Percentiles rank a stretch among this genome's conserved stretches.
phyloP scores from a whole-genome alignment of 768 basidiomycete genomes.

The Auriscalpium vulgare region DNA sequence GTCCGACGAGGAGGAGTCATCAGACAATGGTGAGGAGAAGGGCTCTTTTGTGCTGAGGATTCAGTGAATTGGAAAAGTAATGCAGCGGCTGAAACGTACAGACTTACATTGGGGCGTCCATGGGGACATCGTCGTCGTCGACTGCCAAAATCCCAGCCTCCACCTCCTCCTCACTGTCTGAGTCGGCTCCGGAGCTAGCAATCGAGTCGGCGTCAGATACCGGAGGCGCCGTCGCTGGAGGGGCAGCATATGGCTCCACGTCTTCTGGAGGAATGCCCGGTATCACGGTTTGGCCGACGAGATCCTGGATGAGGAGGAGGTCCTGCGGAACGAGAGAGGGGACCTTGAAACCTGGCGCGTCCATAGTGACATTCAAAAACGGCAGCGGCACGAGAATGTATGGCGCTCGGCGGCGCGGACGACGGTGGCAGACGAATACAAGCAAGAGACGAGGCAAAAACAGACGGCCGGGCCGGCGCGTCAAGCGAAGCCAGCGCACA shows the following conservation, averaged over 20 bases:
- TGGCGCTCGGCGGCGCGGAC: background rate
- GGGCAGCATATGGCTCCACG: background rate
- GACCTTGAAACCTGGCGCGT: constrained; percentile 39
- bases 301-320: constrained; percentile 61
- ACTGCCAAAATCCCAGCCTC: constrained; percentile 47
- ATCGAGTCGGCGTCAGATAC: constrained; percentile 36
- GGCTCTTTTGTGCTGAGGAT: background rate
- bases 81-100: background rate
- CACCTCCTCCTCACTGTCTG: constrained; percentile 65
- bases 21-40: constrained; percentile 27
- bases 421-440: background rate
- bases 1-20: constrained; percentile 27
- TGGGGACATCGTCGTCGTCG: background rate
- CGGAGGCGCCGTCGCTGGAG: background rate
- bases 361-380: background rate
- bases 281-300: constrained; percentile 36
- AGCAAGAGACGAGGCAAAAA: background rate
- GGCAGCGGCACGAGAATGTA: background rate
- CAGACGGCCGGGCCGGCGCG: background rate
- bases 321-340: constrained; percentile 66
- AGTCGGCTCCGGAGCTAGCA: constrained; percentile 39
- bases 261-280: background rate
- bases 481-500: background rate
- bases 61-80: background rate
- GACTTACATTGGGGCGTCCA: constrained; percentile 1